Percentiles rank a stretch among this genome's conserved stretches.
These are phyloP conservation scores for Xylariaceae sp. DNA, from an alignment of 2,329 filamentous ascomycete genomes.

Conservation along the genomic window DNA sequence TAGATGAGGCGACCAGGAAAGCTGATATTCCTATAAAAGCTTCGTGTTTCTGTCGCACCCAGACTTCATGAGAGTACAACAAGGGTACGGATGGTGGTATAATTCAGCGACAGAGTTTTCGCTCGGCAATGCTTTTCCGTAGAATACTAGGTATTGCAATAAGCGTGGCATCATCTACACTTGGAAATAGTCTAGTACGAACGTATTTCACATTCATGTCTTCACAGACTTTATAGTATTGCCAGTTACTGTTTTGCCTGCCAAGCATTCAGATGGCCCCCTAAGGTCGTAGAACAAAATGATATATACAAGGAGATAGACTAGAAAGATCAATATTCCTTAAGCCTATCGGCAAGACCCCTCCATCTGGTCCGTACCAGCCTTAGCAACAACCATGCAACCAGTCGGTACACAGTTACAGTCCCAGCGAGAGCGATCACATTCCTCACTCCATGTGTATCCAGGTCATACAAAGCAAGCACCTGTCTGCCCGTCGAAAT, in stretches of 20 bases:
- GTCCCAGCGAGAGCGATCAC: slow-evolving; percentile 62
- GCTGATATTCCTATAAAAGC: slow-evolving; percentile 34
- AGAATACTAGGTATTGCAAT: too few species aligned
- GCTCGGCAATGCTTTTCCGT: too few species aligned
- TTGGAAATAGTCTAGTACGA: too few species aligned
- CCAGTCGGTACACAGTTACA: slow-evolving; percentile 61
- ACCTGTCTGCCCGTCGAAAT: slow-evolving; percentile 67
- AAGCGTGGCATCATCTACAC: too few species aligned
- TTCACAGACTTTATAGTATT: too few species aligned
- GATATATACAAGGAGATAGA: background rate
- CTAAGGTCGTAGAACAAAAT: background rate
- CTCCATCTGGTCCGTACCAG: slow-evolving; percentile 53
- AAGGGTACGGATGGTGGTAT: too few species aligned
- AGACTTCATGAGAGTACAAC: background rate
- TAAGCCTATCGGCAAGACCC: slow-evolving; percentile 25
- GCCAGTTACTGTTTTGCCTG: too few species aligned
- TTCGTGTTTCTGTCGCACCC: slow-evolving; percentile 37
- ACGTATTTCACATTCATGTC: too few species aligned
- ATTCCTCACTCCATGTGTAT: slow-evolving; percentile 60
- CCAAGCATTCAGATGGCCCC: too few species aligned
- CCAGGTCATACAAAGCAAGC: slow-evolving; percentile 63
- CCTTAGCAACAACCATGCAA: slow-evolving; percentile 60
- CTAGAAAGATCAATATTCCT: background rate
- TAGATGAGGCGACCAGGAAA: slow-evolving; percentile 23
- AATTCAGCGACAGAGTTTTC: background rate